Percentiles rank a stretch among this genome's conserved stretches.
Conservation (phyloP, 345 rosid species). For the Camelina neglecta region DNA sequence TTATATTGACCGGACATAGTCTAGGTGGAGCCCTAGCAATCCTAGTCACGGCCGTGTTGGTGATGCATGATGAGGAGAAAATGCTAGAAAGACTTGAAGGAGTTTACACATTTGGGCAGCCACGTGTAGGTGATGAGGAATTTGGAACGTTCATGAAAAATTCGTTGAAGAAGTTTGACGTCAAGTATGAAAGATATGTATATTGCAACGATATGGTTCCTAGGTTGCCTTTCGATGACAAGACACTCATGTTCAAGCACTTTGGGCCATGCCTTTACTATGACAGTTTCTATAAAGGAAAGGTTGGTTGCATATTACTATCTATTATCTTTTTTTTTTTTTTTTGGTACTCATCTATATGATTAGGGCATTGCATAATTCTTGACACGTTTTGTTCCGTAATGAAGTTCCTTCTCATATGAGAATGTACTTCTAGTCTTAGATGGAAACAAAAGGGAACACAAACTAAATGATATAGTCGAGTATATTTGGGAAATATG, state of each 20-base stretch:
- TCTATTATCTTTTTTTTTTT: not conserved
- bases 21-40: constrained; percentile 64
- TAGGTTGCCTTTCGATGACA: constrained; percentile 61
- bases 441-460: too few relatives aligned
- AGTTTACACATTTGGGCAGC: constrained; percentile 67
- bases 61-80: constrained; percentile 49
- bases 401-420: too few relatives aligned
- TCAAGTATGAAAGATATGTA: constrained; percentile 53
- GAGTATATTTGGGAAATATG: too few relatives aligned
- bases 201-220: constrained; percentile 62
- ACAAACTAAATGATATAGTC: too few relatives aligned
- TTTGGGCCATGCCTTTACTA: constrained; percentile 51
- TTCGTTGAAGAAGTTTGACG: constrained; percentile 39
- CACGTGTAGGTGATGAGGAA: constrained; percentile 56
- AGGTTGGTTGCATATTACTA: constrained; percentile 43
- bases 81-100: constrained; percentile 57
- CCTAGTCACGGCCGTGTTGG: constrained; percentile 45
- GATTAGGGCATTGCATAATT: not conserved
- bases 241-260: constrained; percentile 51
- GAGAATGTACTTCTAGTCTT: not conserved
- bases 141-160: constrained; percentile 53
- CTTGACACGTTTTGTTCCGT: too few relatives aligned
- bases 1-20: constrained; percentile 62
- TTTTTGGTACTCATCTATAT: not conserved
- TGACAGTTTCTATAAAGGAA: constrained; percentile 52